Base-by-base conservation (phyloP, 2,329 filamentous ascomycete genomes). In the Epichloe elymi region DNA sequence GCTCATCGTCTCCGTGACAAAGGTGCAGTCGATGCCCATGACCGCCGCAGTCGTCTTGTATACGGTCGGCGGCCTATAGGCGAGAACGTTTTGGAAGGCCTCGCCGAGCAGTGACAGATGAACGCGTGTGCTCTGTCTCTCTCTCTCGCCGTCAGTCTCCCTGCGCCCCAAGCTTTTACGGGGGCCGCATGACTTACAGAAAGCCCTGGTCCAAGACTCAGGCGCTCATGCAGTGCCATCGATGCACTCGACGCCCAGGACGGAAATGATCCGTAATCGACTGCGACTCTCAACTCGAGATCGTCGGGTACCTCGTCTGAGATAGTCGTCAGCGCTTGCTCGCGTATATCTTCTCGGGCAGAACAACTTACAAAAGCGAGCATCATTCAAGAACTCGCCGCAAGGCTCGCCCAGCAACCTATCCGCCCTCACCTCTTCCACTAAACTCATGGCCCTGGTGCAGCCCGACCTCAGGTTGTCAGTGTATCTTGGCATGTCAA, bases 211-310 rank as follows among this genome's bases (percentile, higher is more conserved):
- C 78, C 78, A 20, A 77, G 60, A n/a, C 70, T 64, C 5, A 80
- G 61, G 2, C 70, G 63, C 12, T 72, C 61, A 41, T 74, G 67
- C 2, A 78, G 62, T 0, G 72, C 65, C 0, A 62, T 56, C 1
- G 61, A 61, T 17, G 63, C 58, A 15, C 61, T 62, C 39, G 65
- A 70, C 41, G 71, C 70, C 53, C 75, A 70, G 15, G 70, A 70
- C 0, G 76, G 72, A 46, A 80, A 71, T 0, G 74, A 74, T 1
- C 72, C 72, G 45, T 76, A 75, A 60, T 80, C 76, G 2, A 76
- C 71, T 1, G 65, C 67, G 44, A 72, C 70, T 2, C 66, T 58
- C 1, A 80, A 61, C 0, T 60, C 46, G 0, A 63, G 65, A 3
- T 66, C 62, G 44, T 74, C 69, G 2, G 62, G 55, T 26, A 74